Evolutionary conservation across 208 protist species (phyloP).

Genomic region (Blechomonas ayalai): DNA sequence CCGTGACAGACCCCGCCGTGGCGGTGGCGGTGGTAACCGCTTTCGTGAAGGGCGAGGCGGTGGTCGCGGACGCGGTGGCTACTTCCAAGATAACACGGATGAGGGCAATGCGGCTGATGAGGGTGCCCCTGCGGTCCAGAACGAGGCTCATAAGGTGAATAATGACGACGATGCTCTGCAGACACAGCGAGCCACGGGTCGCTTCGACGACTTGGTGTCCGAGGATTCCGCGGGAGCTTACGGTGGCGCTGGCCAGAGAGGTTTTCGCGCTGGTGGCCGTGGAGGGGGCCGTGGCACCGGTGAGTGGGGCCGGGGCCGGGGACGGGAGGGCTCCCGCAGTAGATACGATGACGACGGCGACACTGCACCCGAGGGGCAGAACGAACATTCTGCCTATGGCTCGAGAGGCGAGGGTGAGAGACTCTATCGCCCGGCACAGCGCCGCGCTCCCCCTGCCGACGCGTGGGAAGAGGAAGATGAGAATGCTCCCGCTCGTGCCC

Average conservation of each 20-base stretch:
- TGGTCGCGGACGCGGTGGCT: constrained; percentile 12
- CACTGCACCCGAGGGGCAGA: not conserved
- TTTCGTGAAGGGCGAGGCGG: constrained; percentile 13
- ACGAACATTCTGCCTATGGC: not conserved
- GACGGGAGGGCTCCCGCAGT: not conserved
- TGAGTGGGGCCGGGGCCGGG: too few relatives aligned
- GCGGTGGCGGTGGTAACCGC: constrained; percentile 15
- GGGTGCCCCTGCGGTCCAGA: not conserved
- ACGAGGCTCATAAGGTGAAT: not conserved
- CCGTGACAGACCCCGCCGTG: constrained; percentile 11
- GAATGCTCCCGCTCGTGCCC: not conserved
- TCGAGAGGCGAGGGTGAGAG: not conserved
- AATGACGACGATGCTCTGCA: too few relatives aligned
- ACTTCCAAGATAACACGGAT: not conserved
- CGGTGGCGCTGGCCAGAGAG: too few relatives aligned
- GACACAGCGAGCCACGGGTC: too few relatives aligned
- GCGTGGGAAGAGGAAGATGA: constrained; percentile 1
- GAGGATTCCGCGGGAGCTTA: too few relatives aligned
- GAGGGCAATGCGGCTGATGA: not conserved
- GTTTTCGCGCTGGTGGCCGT: too few relatives aligned
- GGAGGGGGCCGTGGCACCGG: too few relatives aligned
- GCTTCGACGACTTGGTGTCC: too few relatives aligned
- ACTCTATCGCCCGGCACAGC: not conserved
- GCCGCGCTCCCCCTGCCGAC: constrained; percentile 2
- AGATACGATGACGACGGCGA: not conserved